A percentile compares a stretch with the other conserved stretches of the same genome.
Evolutionary conservation across 805 yeast genomes (phyloP).

Genomic region (Blastobotrys parvus): DNA sequence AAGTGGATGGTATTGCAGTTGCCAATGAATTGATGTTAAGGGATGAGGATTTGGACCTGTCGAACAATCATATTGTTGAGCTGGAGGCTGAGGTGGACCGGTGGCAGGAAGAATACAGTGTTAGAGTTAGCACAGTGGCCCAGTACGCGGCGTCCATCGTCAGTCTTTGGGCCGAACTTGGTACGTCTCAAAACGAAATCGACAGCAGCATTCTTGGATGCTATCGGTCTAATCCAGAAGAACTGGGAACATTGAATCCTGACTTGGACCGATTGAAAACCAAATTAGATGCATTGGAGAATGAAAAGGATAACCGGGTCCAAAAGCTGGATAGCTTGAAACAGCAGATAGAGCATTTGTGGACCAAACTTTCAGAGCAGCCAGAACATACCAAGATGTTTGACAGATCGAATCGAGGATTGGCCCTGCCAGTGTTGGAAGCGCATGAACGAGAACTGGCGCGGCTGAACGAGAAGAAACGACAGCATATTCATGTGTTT

Average conservation of each 20-base stretch:
- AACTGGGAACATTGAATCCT: conserved; percentile 19
- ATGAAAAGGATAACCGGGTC: conserved; percentile 30
- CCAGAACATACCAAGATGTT: conserved; percentile 35
- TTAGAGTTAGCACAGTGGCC: conserved; percentile 15
- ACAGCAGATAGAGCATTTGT: conserved; percentile 39
- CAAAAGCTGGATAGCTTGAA: conserved; percentile 26
- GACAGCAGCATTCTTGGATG: conserved; percentile 18
- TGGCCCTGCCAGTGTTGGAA: conserved; percentile 40
- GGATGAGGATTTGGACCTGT: conserved; percentile 16
- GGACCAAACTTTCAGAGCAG: conserved; percentile 51
- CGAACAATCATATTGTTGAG: conserved; percentile 16
- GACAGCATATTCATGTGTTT: conserved; percentile 57
- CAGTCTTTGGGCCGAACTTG: conserved; percentile 27
- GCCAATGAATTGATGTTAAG: conserved; percentile 12
- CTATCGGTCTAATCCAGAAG: conserved; percentile 19
- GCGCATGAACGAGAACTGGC: conserved; percentile 48
- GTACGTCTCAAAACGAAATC: conserved; percentile 23
- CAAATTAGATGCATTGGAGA: conserved; percentile 22
- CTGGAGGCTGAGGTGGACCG: conserved; percentile 21
- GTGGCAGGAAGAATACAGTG: conserved; percentile 18
- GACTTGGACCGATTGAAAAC: conserved; percentile 24
- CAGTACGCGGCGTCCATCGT: conserved; percentile 21
- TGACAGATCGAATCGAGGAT: conserved; percentile 33
- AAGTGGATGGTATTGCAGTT: conserved; percentile 19
- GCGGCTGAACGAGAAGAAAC: conserved; percentile 51